A percentile compares a stretch with the other conserved stretches of the same genome.
Evolutionary conservation across 2,329 filamentous ascomycete species (phyloP).

Genomic region (Apiospora marii): DNA sequence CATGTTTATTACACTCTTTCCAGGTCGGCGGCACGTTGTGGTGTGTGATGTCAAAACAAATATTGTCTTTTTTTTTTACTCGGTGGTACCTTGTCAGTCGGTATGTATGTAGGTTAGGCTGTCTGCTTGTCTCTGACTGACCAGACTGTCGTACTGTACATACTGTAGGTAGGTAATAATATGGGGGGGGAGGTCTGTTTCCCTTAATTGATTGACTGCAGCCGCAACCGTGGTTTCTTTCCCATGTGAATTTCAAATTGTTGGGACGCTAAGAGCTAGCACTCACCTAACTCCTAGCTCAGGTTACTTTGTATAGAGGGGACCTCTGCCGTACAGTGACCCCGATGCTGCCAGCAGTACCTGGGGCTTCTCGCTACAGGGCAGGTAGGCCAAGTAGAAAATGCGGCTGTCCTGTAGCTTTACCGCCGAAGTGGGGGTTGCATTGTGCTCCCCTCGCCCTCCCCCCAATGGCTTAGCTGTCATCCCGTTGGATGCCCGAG

Average conservation of each 20-base stretch:
- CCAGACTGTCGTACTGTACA: no score
- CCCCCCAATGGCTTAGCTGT: conserved; percentile 8
- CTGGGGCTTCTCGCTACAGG: background rate
- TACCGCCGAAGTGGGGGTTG: conserved; percentile 7
- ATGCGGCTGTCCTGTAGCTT: background rate
- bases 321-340: background rate
- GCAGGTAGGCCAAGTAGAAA: background rate
- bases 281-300: conserved; percentile 3
- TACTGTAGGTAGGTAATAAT: background rate
- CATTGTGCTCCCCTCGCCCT: background rate
- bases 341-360: background rate
- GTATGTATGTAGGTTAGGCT: background rate
- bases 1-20: background rate
- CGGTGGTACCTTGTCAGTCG: background rate
- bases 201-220: background rate
- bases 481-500: conserved; percentile 14
- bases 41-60: background rate
- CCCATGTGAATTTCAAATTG: conserved; percentile 23
- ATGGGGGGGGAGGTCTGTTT: background rate
- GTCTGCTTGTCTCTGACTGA: background rate
- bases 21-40: background rate
- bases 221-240: background rate
- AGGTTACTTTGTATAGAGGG: conserved; percentile 11
- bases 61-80: background rate
- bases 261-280: conserved; percentile 20